Base-by-base conservation (phyloP, 2,329 filamentous ascomycete species). In the Fusarium heterosporum region DNA sequence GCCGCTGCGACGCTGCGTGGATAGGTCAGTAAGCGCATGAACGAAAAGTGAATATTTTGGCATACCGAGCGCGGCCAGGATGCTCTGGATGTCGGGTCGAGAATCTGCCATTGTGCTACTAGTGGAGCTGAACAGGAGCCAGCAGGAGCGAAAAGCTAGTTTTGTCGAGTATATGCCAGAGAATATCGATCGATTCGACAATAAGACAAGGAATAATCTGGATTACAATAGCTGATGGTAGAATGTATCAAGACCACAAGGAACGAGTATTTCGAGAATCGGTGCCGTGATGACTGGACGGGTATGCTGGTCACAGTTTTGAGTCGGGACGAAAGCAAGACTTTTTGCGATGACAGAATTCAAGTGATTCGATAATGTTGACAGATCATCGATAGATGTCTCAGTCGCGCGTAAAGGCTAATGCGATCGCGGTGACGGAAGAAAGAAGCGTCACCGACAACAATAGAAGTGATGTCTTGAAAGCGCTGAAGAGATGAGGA, bases 61-160 rank as follows among this genome's bases (percentile, higher is more conserved):
- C 80, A 72, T 79, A 84, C 82, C 82, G 55, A 84, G 77, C 62
- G 82, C 82, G 56, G 82, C 82, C 66, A 84, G 76, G 60, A 84
- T 83, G 63, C 80, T 82, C 72, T 82, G 72, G 47, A 73, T 73
- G 51, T 73, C 71, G 29, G 70, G 71, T 49, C 69, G 71, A 58
- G 68, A 62, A 58, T 73, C 70, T 47, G 72, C 65, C 72, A 73
- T 73, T 51, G 56, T 64, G 49, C 48, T 54, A 53, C 48, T 50
- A 53, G 42, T 59, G 56, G 57, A 62, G 48, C 41, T 46, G 50
- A 49, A 55, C 49, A 42, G 47, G 56, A 52, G 57, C 62, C 47
- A 57, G 49, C 41, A 56, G 58, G 43, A 53, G 47, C 36, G 25
- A 51, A 32, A 39, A 50, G 41, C 61, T 57, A 59, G 39, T 39